Evolutionary conservation across 345 rosid species (phyloP).

Genomic region (Diplotaxis tenuifolia): DNA sequence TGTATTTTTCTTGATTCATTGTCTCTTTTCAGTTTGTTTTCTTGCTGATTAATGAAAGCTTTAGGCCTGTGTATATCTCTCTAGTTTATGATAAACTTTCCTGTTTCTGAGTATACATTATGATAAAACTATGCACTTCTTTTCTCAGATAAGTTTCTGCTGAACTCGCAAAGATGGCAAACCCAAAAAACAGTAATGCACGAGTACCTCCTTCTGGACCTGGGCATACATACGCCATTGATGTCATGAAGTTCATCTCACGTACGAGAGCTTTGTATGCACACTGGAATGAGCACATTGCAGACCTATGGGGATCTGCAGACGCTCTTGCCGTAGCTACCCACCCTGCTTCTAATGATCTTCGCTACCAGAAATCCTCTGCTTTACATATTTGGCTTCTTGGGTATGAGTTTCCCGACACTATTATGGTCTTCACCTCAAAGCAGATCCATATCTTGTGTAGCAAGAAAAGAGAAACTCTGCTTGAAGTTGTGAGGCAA

Average conservation of each 20-base stretch:
- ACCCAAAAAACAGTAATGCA: constrained; percentile 49
- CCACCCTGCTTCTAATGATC: constrained; percentile 73
- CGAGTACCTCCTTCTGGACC: constrained; percentile 46
- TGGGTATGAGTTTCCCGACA: constrained; percentile 93
- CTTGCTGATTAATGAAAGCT: background rate
- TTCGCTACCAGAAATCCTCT: constrained; percentile 80
- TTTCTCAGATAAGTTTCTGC: constrained; percentile 16
- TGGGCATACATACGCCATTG: constrained; percentile 50
- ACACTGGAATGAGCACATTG: constrained; percentile 58
- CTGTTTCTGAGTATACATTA: constrained; percentile 1
- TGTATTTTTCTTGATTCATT: background rate
- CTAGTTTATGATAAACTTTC: background rate
- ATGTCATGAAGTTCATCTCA: constrained; percentile 52
- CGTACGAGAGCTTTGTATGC: constrained; percentile 65
- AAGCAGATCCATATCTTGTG: constrained; percentile 80
- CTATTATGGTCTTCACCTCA: constrained; percentile 72
- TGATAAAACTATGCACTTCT: too few relatives aligned
- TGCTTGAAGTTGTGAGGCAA: constrained; percentile 63
- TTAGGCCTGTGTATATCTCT: background rate
- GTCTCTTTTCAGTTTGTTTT: background rate
- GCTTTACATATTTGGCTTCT: constrained; percentile 85
- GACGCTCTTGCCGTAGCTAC: constrained; percentile 71
- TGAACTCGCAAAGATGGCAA: constrained; percentile 50
- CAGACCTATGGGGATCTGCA: constrained; percentile 67
- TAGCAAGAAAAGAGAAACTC: constrained; percentile 68